phyloP scores from a whole-genome alignment of 2,329 filamentous ascomycete species.

The Aspergillus bombycis region DNA sequence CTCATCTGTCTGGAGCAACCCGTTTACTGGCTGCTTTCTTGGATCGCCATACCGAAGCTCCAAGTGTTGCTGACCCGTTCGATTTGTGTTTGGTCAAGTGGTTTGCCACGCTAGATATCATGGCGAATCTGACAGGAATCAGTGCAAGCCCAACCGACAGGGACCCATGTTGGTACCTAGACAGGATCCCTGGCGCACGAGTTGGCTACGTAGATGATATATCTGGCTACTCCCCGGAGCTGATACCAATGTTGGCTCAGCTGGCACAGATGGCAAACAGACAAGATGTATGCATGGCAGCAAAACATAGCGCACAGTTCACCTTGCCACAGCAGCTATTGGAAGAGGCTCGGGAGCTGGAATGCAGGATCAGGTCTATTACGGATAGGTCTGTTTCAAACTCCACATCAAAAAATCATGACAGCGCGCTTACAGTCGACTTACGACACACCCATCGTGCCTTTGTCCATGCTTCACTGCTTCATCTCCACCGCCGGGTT shows the following conservation, averaged over 20 bases:
- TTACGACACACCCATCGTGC: constrained; percentile 28
- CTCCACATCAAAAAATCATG: constrained; percentile 4
- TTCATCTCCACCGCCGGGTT: constrained; percentile 33
- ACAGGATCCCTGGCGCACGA: constrained; percentile 4
- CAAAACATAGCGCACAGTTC: not conserved
- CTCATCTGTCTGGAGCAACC: constrained; percentile 31
- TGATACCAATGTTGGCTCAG: constrained; percentile 30
- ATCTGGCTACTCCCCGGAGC: constrained; percentile 32
- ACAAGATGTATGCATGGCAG: not conserved
- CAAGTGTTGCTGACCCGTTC: constrained; percentile 19
- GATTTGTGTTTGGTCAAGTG: constrained; percentile 31
- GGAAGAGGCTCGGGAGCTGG: constrained; percentile 15
- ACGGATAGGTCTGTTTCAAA: constrained; percentile 12
- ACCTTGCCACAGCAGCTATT: not conserved
- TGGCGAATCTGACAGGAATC: constrained; percentile 30
- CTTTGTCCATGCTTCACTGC: constrained; percentile 31
- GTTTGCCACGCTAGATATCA: constrained; percentile 33
- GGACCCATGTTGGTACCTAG: constrained; percentile 16
- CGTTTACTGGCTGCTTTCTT: constrained; percentile 26
- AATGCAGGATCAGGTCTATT: constrained; percentile 15
- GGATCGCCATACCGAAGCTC: constrained; percentile 11
- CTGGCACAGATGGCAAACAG: constrained; percentile 23
- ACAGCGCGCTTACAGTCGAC: constrained; percentile 20
- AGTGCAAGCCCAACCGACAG: constrained; percentile 10
- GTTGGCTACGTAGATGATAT: constrained; percentile 29